These are phyloP conservation scores for Pichia insulana DNA, from an alignment of 805 yeast genomes.

Conservation along the genomic window DNA sequence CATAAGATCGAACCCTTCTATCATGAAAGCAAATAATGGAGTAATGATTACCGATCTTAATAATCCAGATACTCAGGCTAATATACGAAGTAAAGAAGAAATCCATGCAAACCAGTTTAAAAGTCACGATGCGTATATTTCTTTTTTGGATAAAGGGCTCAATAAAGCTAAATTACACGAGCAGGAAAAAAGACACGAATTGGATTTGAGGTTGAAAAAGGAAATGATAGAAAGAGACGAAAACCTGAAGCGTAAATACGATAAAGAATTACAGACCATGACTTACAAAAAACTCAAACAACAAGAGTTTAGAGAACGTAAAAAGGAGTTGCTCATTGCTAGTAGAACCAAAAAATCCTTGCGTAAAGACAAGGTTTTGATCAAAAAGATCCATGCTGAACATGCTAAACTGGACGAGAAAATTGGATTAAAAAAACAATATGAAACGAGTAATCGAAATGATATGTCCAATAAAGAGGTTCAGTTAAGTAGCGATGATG, in stretches of 20 bases:
- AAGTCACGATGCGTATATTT: slow-evolving; percentile 34
- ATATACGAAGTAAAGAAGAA: slow-evolving; percentile 11
- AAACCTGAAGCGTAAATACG: neutral
- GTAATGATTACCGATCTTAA: slow-evolving; percentile 14
- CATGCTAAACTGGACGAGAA: slow-evolving; percentile 3
- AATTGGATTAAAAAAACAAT: neutral
- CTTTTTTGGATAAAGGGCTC: slow-evolving; percentile 42
- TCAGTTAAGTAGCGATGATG: slow-evolving; percentile 3
- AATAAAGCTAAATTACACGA: slow-evolving; percentile 39
- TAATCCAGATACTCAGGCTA: slow-evolving; percentile 6
- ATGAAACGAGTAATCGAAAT: too few species aligned
- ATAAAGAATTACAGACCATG: slow-evolving; percentile 3
- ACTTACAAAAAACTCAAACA: neutral
- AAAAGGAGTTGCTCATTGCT: neutral
- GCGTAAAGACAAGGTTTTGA: slow-evolving; percentile 1
- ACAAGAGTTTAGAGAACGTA: neutral
- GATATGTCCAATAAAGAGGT: neutral
- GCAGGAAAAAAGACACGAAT: slow-evolving; percentile 30
- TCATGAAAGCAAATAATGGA: neutral
- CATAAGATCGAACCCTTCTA: neutral
- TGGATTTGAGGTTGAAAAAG: slow-evolving; percentile 30
- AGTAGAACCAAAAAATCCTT: slow-evolving; percentile 4
- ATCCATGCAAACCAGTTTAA: slow-evolving; percentile 26
- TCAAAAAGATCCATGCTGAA: neutral
- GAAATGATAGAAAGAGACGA: slow-evolving; percentile 19